phyloP scores from a whole-genome alignment of 805 yeast species.

The Limtongia smithiae region DNA sequence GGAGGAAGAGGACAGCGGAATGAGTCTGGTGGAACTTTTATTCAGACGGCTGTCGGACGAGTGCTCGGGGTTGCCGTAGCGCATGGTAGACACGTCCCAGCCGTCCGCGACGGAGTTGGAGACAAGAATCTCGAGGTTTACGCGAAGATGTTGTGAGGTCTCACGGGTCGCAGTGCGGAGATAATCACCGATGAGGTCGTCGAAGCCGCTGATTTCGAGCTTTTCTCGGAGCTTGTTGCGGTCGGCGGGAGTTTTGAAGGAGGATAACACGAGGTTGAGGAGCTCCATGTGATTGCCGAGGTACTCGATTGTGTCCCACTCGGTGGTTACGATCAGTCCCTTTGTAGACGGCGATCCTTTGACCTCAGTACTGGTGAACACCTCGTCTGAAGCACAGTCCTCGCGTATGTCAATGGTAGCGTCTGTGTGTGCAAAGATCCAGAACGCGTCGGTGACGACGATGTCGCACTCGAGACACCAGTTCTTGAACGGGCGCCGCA shows the following conservation, averaged over 20 bases:
- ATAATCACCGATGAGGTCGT: slow-evolving; percentile 10
- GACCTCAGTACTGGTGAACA: neutral
- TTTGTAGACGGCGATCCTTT: neutral
- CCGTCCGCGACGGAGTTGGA: slow-evolving; percentile 13
- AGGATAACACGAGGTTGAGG: slow-evolving; percentile 9
- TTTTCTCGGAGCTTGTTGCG: slow-evolving; percentile 7
- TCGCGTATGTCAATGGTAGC: slow-evolving; percentile 1
- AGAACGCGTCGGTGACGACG: slow-evolving; percentile 19
- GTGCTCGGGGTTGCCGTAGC: too few relatives aligned
- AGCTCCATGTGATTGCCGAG: slow-evolving; percentile 22
- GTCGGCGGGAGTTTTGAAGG: neutral
- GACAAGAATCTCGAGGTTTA: slow-evolving; percentile 8
- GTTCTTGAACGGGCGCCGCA: slow-evolving; percentile 15
- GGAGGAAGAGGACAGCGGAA: too few relatives aligned
- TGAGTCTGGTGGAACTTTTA: too few relatives aligned
- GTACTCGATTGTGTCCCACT: slow-evolving; percentile 20
- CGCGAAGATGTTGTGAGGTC: neutral
- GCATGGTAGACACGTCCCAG: slow-evolving; percentile 2
- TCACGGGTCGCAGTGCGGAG: slow-evolving; percentile 4
- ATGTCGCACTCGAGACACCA: slow-evolving; percentile 17
- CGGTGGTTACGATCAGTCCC: slow-evolving; percentile 1
- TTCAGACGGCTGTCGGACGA: too few relatives aligned
- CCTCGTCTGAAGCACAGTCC: neutral
- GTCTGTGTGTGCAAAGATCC: slow-evolving; percentile 15
- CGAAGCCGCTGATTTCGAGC: slow-evolving; percentile 19